These are phyloP conservation scores for Magnaporthiopsis rhizophila DNA, from an alignment of 2,329 filamentous ascomycete genomes.

Conservation along the genomic window DNA sequence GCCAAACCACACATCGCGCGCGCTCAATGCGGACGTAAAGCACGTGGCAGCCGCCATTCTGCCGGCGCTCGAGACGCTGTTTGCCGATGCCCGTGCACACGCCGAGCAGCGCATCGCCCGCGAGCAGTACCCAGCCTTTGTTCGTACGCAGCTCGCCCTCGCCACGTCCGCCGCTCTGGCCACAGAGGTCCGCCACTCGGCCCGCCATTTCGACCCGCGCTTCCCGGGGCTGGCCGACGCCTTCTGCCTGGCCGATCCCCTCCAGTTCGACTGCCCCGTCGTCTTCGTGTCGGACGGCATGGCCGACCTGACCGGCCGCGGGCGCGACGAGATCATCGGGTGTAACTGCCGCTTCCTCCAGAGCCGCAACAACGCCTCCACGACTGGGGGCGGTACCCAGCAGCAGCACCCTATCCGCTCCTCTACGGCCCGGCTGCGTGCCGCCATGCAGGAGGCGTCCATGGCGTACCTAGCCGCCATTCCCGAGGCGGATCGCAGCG, in stretches of 20 bases:
- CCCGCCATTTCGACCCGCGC: not conserved
- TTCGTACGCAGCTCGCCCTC: constrained; percentile 38
- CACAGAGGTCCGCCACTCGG: constrained; percentile 15
- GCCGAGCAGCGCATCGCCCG: constrained; percentile 32
- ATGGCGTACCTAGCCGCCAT: not conserved
- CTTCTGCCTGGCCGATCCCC: constrained; percentile 50
- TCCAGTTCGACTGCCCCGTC: constrained; percentile 41
- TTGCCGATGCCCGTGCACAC: constrained; percentile 28
- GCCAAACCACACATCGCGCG: constrained; percentile 28
- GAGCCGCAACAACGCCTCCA: constrained; percentile 13
- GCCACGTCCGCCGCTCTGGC: constrained; percentile 37
- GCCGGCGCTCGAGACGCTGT: constrained; percentile 35
- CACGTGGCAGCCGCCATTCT: constrained; percentile 34
- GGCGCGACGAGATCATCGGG: constrained; percentile 34
- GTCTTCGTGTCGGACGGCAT: constrained; percentile 42
- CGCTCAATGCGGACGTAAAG: constrained; percentile 38
- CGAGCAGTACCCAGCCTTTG: constrained; percentile 41
- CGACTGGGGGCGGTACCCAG: constrained; percentile 8
- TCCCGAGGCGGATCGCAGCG: constrained; percentile 14
- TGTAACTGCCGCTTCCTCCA: constrained; percentile 44
- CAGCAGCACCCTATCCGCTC: constrained; percentile 26
- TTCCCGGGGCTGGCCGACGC: constrained; percentile 44
- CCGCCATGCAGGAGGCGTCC: constrained; percentile 20
- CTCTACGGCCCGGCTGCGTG: constrained; percentile 28
- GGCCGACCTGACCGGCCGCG: constrained; percentile 37